These are phyloP conservation scores for Rubia balearica DNA, from an alignment of 305 asterid species.

Conservation along the genomic window DNA sequence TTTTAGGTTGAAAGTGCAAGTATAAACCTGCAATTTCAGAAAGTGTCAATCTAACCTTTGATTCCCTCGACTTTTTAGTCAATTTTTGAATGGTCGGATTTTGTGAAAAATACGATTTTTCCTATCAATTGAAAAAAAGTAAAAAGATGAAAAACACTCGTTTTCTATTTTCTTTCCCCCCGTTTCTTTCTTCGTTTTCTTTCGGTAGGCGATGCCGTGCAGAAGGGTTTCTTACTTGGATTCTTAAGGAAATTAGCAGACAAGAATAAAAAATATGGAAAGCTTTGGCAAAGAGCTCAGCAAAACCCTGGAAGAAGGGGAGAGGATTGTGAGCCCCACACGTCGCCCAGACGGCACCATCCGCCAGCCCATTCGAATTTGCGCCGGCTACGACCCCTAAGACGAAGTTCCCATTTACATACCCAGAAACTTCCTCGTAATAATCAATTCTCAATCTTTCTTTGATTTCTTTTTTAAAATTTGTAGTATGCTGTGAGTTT, in stretches of 20 bases:
- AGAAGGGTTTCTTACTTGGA: not conserved
- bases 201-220: too few relatives aligned
- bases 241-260: not conserved
- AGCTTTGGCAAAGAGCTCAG: constrained; percentile 37
- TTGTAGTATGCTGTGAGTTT: not conserved
- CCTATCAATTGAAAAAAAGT: too few relatives aligned
- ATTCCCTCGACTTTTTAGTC: too few relatives aligned
- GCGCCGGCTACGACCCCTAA: constrained; percentile 70
- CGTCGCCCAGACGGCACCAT: constrained; percentile 85
- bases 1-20: too few relatives aligned
- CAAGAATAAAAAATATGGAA: not conserved
- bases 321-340: constrained; percentile 66
- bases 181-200: too few relatives aligned
- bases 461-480: not conserved
- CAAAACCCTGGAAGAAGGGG: constrained; percentile 76
- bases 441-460: constrained; percentile 1
- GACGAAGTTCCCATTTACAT: constrained; percentile 82
- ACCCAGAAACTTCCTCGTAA: constrained; percentile 70
- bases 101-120: too few relatives aligned
- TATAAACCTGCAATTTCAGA: too few relatives aligned
- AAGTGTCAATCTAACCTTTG: too few relatives aligned
- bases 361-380: constrained; percentile 73
- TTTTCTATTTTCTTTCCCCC: too few relatives aligned
- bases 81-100: too few relatives aligned
- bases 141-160: too few relatives aligned